These are phyloP conservation scores for Geotrichum reessii DNA, from an alignment of 1,139 yeast species.

Conservation along the genomic window DNA sequence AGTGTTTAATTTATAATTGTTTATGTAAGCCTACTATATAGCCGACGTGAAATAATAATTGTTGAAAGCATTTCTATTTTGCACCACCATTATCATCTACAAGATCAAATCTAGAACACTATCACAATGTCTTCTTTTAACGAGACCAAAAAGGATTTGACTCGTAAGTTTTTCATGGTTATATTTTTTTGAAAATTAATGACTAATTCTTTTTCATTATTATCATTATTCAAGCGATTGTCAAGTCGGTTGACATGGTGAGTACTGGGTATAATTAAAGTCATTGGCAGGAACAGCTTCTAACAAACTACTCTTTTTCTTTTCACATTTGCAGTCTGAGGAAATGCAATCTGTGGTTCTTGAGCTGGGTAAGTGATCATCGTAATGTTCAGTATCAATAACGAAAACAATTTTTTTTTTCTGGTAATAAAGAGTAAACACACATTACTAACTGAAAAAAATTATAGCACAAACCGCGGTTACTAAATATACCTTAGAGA, in stretches of 20 bases:
- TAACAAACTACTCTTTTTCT: background rate
- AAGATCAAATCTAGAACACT: background rate
- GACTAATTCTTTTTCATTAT: background rate
- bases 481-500: constrained; percentile 49
- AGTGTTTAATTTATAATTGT: too few relatives aligned
- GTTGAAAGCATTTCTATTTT: background rate
- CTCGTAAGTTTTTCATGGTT: background rate
- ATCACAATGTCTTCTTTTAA: background rate
- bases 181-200: background rate
- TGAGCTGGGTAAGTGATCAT: constrained; percentile 30
- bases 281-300: background rate
- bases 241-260: constrained; percentile 30
- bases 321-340: constrained; percentile 26
- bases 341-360: constrained; percentile 33
- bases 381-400: too few relatives aligned
- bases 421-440: background rate
- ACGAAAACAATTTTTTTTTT: constrained; percentile 16
- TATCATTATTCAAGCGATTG: constrained; percentile 20
- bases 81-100: background rate
- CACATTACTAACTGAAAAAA: constrained; percentile 20
- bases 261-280: constrained; percentile 1
- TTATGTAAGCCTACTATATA: too few relatives aligned
- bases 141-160: background rate
- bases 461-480: constrained; percentile 52
- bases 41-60: too few relatives aligned